Base-by-base conservation (phyloP, 257 asterid genomes). In the Scutellaria barbata region DNA sequence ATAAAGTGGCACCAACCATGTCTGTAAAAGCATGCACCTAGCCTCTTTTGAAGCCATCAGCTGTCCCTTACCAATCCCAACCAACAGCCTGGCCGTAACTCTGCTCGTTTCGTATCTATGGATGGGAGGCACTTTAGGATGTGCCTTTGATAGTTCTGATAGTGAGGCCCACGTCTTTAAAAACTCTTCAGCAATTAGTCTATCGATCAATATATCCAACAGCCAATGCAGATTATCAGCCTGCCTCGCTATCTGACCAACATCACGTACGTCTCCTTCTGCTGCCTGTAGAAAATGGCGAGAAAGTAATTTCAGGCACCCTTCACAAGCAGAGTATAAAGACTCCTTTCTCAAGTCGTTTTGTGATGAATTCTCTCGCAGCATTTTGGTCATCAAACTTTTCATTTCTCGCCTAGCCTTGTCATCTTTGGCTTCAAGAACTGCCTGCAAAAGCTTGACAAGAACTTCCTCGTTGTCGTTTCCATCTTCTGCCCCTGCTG, bases 211-310 rank as follows among this genome's bases (percentile, higher is more conserved):
- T 58, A 92, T 86, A 79, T 92, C 98, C 71, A 89, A 66, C 37
- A 92, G 81, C 98, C 98, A 92, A 54, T 86, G 96, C 86, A 92
- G 72, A 80, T 92, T 92, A 77, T 92, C 98, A 5, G 96, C 96
- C 71, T 92, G 94, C 33, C 95, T 76, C 3, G 96, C 87, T 77
- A 92, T 86, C 80, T 88, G 95, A 62, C 76, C 57, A 13, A 81
- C 86, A 22, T 84, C 81, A 43, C 56, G 69, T 76, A 79, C 20
- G 25, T 85, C 85, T 8, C 54, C 84, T 33, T 82, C 84, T n/a
- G 89, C 88, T 22, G 81, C 93, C 68, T 65, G 80, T 5, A 82
- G 73, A 62, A 89, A 88, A 75, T 61, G 84, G 18, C 37, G 60
- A 16, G 72, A 69, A 8, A 89, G 94, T 69, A 76, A 80, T 56